Evolutionary conservation across 345 rosid genomes (phyloP).

Genomic region (Reutealis trisperma): DNA sequence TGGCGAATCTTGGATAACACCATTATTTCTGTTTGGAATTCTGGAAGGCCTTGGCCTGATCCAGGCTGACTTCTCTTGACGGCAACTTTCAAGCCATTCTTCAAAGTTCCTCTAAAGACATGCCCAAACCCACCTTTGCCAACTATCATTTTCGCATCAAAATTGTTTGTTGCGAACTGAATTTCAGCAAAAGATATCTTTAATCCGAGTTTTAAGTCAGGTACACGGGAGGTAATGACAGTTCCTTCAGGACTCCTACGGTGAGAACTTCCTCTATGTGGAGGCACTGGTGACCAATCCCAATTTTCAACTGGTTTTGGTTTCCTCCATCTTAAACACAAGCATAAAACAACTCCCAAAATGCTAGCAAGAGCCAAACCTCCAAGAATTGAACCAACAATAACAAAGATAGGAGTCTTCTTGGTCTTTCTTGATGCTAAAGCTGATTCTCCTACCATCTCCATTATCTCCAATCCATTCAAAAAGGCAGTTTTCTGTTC

Average conservation of each 20-base stretch:
- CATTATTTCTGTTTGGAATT: constrained; percentile 57
- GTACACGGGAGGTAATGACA: constrained; percentile 18
- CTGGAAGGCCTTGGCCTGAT: constrained; percentile 50
- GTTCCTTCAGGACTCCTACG: constrained; percentile 21
- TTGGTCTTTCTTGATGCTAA: not conserved
- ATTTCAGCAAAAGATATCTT: constrained; percentile 44
- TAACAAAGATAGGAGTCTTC: not conserved
- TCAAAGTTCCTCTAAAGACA: constrained; percentile 43
- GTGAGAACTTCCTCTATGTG: constrained; percentile 26
- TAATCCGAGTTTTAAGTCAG: constrained; percentile 39
- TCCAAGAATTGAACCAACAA: constrained; percentile 36
- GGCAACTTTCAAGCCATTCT: constrained; percentile 44
- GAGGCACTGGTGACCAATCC: constrained; percentile 30
- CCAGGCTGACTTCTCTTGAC: constrained; percentile 50
- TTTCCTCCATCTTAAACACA: constrained; percentile 32
- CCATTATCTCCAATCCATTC: constrained; percentile 61
- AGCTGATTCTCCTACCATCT: constrained; percentile 30
- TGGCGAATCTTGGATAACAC: constrained; percentile 63
- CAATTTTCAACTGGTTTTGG: constrained; percentile 21
- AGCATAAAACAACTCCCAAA: constrained; percentile 25
- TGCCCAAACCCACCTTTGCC: constrained; percentile 55
- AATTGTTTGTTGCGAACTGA: constrained; percentile 46
- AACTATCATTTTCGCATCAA: constrained; percentile 34
- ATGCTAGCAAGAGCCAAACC: constrained; percentile 25
- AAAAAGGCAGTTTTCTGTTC: constrained; percentile 16